phyloP scores from a whole-genome alignment of 2,329 filamentous ascomycete species.

The Aspergillus unguis region DNA sequence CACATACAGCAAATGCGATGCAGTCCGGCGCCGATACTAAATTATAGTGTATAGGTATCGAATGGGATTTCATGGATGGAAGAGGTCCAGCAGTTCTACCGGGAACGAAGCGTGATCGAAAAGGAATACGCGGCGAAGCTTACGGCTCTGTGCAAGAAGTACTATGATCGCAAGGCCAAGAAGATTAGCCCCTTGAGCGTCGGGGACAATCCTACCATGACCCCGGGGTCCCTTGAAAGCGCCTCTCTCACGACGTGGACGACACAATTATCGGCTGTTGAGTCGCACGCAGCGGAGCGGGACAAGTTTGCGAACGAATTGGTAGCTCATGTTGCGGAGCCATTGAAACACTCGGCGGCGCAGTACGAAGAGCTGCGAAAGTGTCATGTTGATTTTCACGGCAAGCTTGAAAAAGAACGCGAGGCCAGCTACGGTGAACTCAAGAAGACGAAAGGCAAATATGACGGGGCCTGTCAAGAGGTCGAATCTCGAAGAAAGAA shows the following conservation, averaged over 20 bases:
- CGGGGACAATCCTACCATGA: constrained; percentile 87
- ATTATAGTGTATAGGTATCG: constrained; percentile 54
- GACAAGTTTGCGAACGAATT: constrained; percentile 79
- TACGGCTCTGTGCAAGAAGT: constrained; percentile 84
- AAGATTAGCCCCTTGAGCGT: constrained; percentile 86
- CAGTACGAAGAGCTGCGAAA: constrained; percentile 92
- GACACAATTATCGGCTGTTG: constrained; percentile 85
- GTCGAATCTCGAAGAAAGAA: constrained; percentile 95
- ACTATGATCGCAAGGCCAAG: constrained; percentile 93
- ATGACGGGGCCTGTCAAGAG: constrained; percentile 88
- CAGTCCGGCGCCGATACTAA: constrained; percentile 11
- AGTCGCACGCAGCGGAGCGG: constrained; percentile 82
- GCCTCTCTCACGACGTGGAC: constrained; percentile 97
- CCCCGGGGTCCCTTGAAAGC: constrained; percentile 91
- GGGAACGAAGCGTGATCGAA: constrained; percentile 88
- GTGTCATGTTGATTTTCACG: constrained; percentile 81
- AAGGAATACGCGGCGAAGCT: constrained; percentile 95
- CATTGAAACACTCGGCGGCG: constrained; percentile 68
- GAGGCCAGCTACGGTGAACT: constrained; percentile 80
- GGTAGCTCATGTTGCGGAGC: constrained; percentile 76
- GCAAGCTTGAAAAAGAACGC: constrained; percentile 83
- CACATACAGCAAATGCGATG: constrained; percentile 2
- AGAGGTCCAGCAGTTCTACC: constrained; percentile 95
- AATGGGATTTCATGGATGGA: constrained; percentile 93
- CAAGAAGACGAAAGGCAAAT: constrained; percentile 87